phyloP scores from a whole-genome alignment of 2,329 filamentous ascomycete species.

The Triangularia setosa region DNA sequence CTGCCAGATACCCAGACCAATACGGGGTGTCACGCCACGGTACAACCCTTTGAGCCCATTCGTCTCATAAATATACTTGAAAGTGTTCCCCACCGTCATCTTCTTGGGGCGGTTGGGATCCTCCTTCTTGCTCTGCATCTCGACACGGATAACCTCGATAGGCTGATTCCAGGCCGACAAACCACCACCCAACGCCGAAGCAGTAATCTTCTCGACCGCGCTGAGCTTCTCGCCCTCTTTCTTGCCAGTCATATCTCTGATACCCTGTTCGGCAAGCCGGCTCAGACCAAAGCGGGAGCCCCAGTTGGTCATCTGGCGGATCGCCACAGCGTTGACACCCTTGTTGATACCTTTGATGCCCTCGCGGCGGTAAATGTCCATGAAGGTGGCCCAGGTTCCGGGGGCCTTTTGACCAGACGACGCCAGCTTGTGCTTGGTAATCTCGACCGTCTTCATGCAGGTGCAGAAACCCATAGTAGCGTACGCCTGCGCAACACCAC shows the following conservation, averaged over 20 bases:
- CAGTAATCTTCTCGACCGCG: conserved; percentile 82
- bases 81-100: conserved; percentile 87
- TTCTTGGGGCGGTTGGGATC: conserved; percentile 99
- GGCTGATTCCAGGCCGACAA: conserved; percentile 98
- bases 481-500: conserved; percentile 96
- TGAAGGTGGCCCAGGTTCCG: conserved; percentile 93
- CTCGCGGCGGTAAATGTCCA: conserved; percentile 92
- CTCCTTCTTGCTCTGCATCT: conserved; percentile 99
- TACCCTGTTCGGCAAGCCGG: conserved; percentile 84
- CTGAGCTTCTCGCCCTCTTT: conserved; percentile 72
- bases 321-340: conserved; percentile 97
- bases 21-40: conserved; percentile 88
- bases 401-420: conserved; percentile 76
- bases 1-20: conserved; percentile 97
- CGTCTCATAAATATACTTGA: conserved; percentile 81
- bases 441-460: conserved; percentile 99
- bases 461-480: conserved; percentile 99
- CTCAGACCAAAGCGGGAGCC: conserved; percentile 92
- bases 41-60: conserved; percentile 92
- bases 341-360: conserved; percentile 96
- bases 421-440: conserved; percentile 95
- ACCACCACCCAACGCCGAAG: conserved; percentile 84
- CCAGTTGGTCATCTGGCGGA: conserved; percentile 99
- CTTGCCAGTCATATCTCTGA: conserved; percentile 76
- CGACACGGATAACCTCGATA: conserved; percentile 98